Conservation (phyloP, 2,329 filamentous ascomycete species). For the Lachnellula arida region DNA sequence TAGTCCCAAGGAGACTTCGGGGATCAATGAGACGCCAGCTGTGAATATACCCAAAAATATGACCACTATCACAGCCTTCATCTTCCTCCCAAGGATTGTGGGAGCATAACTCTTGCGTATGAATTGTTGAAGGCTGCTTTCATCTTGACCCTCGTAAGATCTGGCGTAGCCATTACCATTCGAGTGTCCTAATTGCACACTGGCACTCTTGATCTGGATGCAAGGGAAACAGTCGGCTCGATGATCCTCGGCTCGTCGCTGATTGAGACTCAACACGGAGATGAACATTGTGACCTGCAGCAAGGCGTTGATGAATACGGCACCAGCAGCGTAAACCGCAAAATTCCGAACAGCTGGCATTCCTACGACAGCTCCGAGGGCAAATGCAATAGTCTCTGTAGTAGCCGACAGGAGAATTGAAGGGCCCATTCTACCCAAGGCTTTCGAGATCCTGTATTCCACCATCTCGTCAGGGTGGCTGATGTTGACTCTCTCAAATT, state of each 20-base stretch:
- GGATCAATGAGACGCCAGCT: conserved; percentile 77
- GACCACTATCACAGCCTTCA: conserved; percentile 71
- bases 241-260: conserved; percentile 81
- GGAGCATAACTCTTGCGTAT: conserved; percentile 90
- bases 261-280: conserved; percentile 85
- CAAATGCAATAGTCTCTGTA: conserved; percentile 91
- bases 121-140: conserved; percentile 77
- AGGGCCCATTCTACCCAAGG: conserved; percentile 92
- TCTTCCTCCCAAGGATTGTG: conserved; percentile 69
- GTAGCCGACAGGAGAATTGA: conserved; percentile 94
- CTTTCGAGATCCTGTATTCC: conserved; percentile 77
- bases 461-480: conserved; percentile 87
- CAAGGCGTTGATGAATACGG: conserved; percentile 95
- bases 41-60: conserved; percentile 86
- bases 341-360: conserved; percentile 99
- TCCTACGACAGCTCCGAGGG: conserved; percentile 85
- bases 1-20: conserved; percentile 77
- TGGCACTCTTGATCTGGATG: conserved; percentile 71
- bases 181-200: conserved; percentile 58
- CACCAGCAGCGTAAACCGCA: conserved; percentile 90
- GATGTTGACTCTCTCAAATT: conserved; percentile 91
- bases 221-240: conserved; percentile 92
- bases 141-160: conserved; percentile 59
- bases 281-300: conserved; percentile 97
- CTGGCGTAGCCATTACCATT: conserved; percentile 47